Evolutionary conservation across 257 asterid genomes (phyloP), one percentile per base, ranked within the genome.

Genomic region (Solanum stenotomum): DNA sequence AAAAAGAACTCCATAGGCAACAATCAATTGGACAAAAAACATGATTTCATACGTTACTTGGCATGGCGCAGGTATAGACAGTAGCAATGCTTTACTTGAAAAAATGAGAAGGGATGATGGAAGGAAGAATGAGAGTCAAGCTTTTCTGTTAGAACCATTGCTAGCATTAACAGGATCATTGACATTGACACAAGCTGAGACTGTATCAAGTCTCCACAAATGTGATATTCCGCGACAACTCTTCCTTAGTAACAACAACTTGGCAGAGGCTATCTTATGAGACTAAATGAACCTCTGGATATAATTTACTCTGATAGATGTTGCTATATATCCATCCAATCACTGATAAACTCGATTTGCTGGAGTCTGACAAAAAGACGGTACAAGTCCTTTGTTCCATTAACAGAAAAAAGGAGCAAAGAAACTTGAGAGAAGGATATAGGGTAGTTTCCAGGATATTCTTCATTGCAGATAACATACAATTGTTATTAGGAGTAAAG

Each of bases 61-160:
- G 85, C 31, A 34, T 85, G 16, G 35, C 25, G 56, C 95, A 96
- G 99, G 99, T 59, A 95, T 96, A 52, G 98, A 95, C 76, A 95
- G 96, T 1, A 90, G 93, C 67, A 93, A 91, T 70, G 94, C 96
- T 63, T 89, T 96, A 70, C 90, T 95, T 13, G 95, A 92, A 76
- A 97, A 92, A 90, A 94, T 96, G 91, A 91, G 93, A 85, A 88
- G 44, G 42, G 95, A 91, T 29, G 91, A 88, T 70, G 98, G 91
- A 83, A 89, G 88, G 70, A 93, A 87, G 91, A 87, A 77, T 12
- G 98, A 95, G 89, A 93, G 71, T 70, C 96, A 92, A 87, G 86
- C 95, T 31, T 92, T 92, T 82, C 87, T 91, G 52, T 63, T 92
- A 6, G 94, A 94, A 85, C 98, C 97, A 6, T 91, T 93, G 93